These are phyloP conservation scores for Botrytis pseudocinerea DNA, from an alignment of 2,329 filamentous ascomycete genomes.

Conservation along the genomic window DNA sequence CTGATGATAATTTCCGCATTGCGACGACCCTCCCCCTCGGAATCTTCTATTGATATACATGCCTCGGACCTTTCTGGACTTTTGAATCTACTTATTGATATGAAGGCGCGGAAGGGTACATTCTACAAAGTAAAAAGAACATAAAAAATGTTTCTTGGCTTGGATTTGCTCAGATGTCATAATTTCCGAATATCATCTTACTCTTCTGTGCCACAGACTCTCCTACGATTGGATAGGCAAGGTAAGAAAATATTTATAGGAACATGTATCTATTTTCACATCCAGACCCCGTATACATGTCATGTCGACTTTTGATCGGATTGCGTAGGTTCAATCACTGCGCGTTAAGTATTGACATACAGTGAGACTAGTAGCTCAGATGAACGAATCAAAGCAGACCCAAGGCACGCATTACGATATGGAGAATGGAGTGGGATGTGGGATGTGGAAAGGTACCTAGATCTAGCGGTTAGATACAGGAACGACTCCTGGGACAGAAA, in stretches of 20 bases:
- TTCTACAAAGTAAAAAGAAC: neutral
- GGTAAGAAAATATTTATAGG: conserved; percentile 4
- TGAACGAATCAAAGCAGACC: conserved; percentile 8
- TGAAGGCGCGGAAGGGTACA: neutral
- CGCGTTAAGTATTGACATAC: conserved; percentile 2
- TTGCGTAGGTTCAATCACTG: neutral
- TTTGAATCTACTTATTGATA: neutral
- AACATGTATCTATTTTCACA: neutral
- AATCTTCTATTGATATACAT: neutral
- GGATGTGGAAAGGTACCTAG: conserved; percentile 3
- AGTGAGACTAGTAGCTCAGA: neutral
- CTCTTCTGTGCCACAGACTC: neutral
- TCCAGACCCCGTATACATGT: neutral
- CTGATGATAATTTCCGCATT: neutral
- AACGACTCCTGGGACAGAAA: conserved; percentile 2
- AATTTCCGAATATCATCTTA: neutral
- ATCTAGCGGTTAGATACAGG: conserved; percentile 18
- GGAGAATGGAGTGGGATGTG: neutral
- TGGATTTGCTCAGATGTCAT: conserved; percentile 9
- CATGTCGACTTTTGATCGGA: neutral
- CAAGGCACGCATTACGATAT: neutral
- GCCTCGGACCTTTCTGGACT: neutral
- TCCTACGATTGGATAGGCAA: neutral
- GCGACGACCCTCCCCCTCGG: neutral
- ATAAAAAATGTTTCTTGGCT: neutral